phyloP scores from a whole-genome alignment of 768 basidiomycete species.

The Lentinula raphanica region DNA sequence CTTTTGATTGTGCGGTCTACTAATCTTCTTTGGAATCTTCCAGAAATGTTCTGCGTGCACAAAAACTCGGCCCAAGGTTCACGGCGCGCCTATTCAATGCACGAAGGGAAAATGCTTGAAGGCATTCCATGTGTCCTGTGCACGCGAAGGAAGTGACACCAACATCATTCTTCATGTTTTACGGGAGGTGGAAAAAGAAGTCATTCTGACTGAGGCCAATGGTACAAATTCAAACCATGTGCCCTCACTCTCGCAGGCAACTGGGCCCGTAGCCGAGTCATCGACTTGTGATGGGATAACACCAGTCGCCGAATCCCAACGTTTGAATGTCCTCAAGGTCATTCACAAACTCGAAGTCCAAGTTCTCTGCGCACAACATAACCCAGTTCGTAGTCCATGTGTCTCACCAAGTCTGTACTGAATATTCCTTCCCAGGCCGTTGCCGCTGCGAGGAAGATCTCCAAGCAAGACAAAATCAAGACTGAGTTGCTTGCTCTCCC shows the following conservation, averaged over 20 bases:
- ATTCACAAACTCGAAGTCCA: slow-evolving; percentile 74
- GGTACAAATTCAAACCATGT: slow-evolving; percentile 11
- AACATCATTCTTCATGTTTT: slow-evolving; percentile 58
- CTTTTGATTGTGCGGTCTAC: not conserved
- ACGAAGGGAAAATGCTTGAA: slow-evolving; percentile 91
- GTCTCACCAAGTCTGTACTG: not conserved
- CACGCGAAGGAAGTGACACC: slow-evolving; percentile 46
- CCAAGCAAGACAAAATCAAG: slow-evolving; percentile 69
- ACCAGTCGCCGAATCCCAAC: not conserved
- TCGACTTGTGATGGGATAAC: slow-evolving; percentile 7
- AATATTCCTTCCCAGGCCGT: slow-evolving; percentile 44
- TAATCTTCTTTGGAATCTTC: not conserved
- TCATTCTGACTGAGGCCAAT: slow-evolving; percentile 51
- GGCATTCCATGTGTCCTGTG: slow-evolving; percentile 93
- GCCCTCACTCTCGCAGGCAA: slow-evolving; percentile 25
- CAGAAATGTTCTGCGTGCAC: slow-evolving; percentile 90
- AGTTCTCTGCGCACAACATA: slow-evolving; percentile 82
- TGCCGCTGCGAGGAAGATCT: slow-evolving; percentile 68
- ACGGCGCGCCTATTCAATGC: slow-evolving; percentile 87
- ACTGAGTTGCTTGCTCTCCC: slow-evolving; percentile 67
- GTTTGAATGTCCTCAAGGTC: slow-evolving; percentile 47
- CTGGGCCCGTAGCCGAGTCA: slow-evolving; percentile 9
- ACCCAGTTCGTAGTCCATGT: slow-evolving; percentile 60
- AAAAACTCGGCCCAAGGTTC: slow-evolving; percentile 59
- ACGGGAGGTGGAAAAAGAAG: slow-evolving; percentile 78